These are phyloP conservation scores for Fusarium tanahbumbuense DNA, from an alignment of 2,329 filamentous ascomycete species.

Conservation along the genomic window DNA sequence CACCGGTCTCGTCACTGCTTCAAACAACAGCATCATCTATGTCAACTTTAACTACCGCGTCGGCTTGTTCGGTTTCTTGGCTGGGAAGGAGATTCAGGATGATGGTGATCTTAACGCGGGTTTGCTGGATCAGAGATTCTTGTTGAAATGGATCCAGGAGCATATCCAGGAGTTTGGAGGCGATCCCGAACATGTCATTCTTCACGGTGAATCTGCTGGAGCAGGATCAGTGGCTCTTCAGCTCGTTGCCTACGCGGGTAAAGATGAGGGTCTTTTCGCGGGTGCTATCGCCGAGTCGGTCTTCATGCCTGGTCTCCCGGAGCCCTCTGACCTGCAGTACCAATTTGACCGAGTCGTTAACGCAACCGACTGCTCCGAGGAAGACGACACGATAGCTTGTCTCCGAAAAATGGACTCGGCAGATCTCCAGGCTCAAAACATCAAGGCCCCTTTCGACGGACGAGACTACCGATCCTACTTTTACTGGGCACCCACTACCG, in stretches of 20 bases:
- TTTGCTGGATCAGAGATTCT: conserved; percentile 70
- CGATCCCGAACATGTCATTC: conserved; percentile 67
- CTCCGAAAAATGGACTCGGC: conserved; percentile 53
- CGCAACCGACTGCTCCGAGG: conserved; percentile 52
- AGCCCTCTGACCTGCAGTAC: conserved; percentile 58
- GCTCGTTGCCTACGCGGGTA: conserved; percentile 59
- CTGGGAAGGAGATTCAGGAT: conserved; percentile 64
- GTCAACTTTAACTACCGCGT: conserved; percentile 74
- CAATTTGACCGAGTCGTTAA: conserved; percentile 57
- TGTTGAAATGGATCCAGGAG: conserved; percentile 70
- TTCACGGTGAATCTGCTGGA: conserved; percentile 72
- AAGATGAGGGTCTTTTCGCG: conserved; percentile 58
- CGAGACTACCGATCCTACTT: conserved; percentile 54
- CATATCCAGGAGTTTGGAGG: conserved; percentile 71
- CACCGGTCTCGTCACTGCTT: conserved; percentile 58
- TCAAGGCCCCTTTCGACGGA: conserved; percentile 55
- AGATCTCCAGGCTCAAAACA: conserved; percentile 57
- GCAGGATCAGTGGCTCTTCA: conserved; percentile 69
- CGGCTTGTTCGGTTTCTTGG: conserved; percentile 71
- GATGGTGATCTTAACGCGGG: conserved; percentile 72
- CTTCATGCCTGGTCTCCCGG: conserved; percentile 63
- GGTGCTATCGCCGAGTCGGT: conserved; percentile 60
- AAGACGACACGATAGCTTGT: conserved; percentile 54
- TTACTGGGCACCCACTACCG: conserved; percentile 64
- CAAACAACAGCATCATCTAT: conserved; percentile 61